Percentiles rank a stretch among this genome's conserved stretches.
Evolutionary conservation across 108 stramenopile species (phyloP).

Genomic region (Schizochytrium sp.): DNA sequence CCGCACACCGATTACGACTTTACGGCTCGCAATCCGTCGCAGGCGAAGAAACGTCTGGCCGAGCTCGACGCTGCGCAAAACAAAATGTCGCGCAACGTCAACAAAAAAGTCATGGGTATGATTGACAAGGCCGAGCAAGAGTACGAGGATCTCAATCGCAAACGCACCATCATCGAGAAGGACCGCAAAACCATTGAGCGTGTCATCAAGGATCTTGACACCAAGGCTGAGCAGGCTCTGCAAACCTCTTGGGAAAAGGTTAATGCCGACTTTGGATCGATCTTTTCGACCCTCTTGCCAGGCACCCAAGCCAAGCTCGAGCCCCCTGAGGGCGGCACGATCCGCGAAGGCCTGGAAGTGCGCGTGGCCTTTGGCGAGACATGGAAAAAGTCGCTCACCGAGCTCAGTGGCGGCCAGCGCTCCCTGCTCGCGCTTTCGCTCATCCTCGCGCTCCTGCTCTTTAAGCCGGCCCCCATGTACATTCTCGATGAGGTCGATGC

Average conservation of each 20-base stretch:
- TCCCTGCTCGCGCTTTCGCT: conserved; percentile 91
- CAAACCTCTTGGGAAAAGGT: conserved; percentile 84
- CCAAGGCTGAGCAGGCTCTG: conserved; percentile 87
- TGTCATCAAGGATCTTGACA: conserved; percentile 91
- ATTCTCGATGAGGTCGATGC: conserved; percentile 98
- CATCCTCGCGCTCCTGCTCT: conserved; percentile 85
- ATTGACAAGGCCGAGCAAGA: conserved; percentile 96
- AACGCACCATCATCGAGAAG: conserved; percentile 90
- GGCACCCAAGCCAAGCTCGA: conserved; percentile 89
- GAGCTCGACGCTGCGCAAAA: conserved; percentile 69
- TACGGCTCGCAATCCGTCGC: conserved; percentile 53
- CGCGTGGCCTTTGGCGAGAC: conserved; percentile 88
- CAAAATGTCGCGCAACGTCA: conserved; percentile 79
- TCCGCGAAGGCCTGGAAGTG: conserved; percentile 92
- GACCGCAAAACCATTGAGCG: conserved; percentile 92
- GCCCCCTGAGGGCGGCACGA: conserved; percentile 76
- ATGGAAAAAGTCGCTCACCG: conserved; percentile 95
- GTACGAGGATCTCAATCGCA: conserved; percentile 86
- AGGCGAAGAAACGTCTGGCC: conserved; percentile 58
- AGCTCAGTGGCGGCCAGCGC: conserved; percentile 95
- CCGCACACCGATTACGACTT: conserved; percentile 92
- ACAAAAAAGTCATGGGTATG: conserved; percentile 99
- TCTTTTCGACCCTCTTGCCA: conserved; percentile 91
- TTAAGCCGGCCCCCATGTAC: conserved; percentile 99
- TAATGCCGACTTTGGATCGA: conserved; percentile 94